Evolutionary conservation across 202 grass and related monocot species (phyloP), one percentile per base, ranked within the genome.

Genomic region (Alloteropsis angusta): DNA sequence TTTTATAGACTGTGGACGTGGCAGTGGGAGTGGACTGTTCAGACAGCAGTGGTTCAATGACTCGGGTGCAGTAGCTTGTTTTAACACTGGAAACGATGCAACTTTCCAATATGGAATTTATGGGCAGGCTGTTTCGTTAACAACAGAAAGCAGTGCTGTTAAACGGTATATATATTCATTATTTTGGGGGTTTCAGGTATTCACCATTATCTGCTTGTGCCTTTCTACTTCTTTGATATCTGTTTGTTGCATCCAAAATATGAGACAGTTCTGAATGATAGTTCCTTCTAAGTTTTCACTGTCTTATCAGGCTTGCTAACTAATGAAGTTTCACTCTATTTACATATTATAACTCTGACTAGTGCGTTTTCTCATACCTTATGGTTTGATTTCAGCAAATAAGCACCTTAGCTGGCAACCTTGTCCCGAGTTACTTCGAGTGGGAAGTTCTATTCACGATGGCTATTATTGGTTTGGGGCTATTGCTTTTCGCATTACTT

Each of bases 381-480:
- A 53, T 65, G 32, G 48, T 58, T 81, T 68, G 46, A 60, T 54
- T 80, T 78, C 84, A 97, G 94, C 91, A 97, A 97, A 97, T 97
- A 77, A 97, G 91, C 65, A 97, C 94, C 52, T 87, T 97, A 77
- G 94, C 89, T 35, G 94, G 94, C 56, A 97, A 94, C 81, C 89
- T 82, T 87, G 35, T 54, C 60, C 94, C 91, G 61, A 94, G 91
- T 94, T 97, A 94, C 65, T 97, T 97, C 67, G 74, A 25, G 75
- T 93, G 94, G 83, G 94, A 97, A 87, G 91, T 97, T 60, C 56
- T 94, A 43, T 97, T 97, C 75, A 97, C 94, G 39, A 97, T 97
- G 94, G 91, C 89, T 67, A 97, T 97, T 79, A 67, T 97, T 88
- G 94, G 94, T 79, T 73, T 93, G 75, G 91, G 94, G 5, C 81